A percentile compares a stretch with the other conserved stretches of the same genome.
Conservation (phyloP, 2,329 filamentous ascomycete genomes). For the Mariannaea elegans region DNA sequence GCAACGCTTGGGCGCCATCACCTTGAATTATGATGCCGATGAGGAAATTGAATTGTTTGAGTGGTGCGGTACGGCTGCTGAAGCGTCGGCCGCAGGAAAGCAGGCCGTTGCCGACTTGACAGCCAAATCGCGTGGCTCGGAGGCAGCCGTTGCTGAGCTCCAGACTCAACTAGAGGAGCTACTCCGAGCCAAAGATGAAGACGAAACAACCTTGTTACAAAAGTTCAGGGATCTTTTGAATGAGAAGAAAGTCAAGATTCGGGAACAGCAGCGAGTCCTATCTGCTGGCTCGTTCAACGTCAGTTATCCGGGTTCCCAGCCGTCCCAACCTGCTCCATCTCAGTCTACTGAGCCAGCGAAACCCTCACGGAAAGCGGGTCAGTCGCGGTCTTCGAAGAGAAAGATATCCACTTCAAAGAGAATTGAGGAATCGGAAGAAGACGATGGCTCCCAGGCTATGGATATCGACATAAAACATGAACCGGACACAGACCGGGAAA, state of each 20-base stretch:
- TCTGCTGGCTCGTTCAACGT: constrained; percentile 53
- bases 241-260: constrained; percentile 82
- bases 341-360: constrained; percentile 31
- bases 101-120: constrained; percentile 54
- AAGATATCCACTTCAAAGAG: constrained; percentile 54
- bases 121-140: constrained; percentile 56
- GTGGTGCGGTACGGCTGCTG: constrained; percentile 71
- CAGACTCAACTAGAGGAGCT: constrained; percentile 72
- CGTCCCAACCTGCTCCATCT: constrained; percentile 32
- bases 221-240: constrained; percentile 79
- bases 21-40: constrained; percentile 62
- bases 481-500: constrained; percentile 51
- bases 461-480: constrained; percentile 54
- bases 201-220: constrained; percentile 72
- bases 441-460: constrained; percentile 55
- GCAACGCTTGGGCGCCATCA: constrained; percentile 76
- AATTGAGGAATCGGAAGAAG: constrained; percentile 54
- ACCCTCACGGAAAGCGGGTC: constrained; percentile 38
- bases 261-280: constrained; percentile 74
- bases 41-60: constrained; percentile 72
- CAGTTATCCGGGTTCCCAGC: constrained; percentile 41
- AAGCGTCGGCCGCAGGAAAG: constrained; percentile 56
- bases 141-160: constrained; percentile 66
- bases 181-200: constrained; percentile 69
- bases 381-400: constrained; percentile 59